Evolutionary conservation across 2,329 filamentous ascomycete species (phyloP), one percentile per base, ranked within the genome.

Genomic region (Incumbomyces delicatus): DNA sequence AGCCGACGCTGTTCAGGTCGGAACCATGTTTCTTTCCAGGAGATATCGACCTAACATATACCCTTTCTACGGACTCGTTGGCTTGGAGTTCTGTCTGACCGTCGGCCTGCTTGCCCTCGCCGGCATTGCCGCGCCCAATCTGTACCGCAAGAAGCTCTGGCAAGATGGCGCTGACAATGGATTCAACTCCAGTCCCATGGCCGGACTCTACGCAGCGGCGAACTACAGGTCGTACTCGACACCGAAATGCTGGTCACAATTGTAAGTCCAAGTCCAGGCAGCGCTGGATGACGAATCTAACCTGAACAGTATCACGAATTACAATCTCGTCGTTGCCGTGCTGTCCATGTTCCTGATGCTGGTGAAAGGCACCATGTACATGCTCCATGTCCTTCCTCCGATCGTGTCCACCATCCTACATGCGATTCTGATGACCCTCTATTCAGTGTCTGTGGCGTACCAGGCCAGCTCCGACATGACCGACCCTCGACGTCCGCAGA

Each of bases 101-200:
- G 68, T 82, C 54, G 72, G 72, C 33, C 67, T 75, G 37, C 68
- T 82, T 38, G 71, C 76, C 1, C 68, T 82, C 13, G 78, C 76
- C 54, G 78, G 78, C 35, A 78, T 82, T 55, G 78, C 78, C 42
- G 70, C 74, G 39, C 77, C 78, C 43, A 71, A 82, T 59, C 66
- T 74, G 42, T 82, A 81, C 58, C 72, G 76, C 35, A 77, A 74
- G 3, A 75, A 72, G 49, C 62, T 82, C 30, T 82, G 78, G 78
- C 68, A 75, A 55, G 76, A 80, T 59, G 78, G 78, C 41, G 73
- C 71, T 32, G 67, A 75, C 50, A 72, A 76, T 58, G 78, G 78
- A 27, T 81, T 78, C 66, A 82, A 81, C 60, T 80, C 76, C 55
- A 68, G 74, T 27, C 77, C 78, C 2, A 68, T 68, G 46, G 69